phyloP scores from a whole-genome alignment of 2,329 filamentous ascomycete species.

The Botrytis deweyae region DNA sequence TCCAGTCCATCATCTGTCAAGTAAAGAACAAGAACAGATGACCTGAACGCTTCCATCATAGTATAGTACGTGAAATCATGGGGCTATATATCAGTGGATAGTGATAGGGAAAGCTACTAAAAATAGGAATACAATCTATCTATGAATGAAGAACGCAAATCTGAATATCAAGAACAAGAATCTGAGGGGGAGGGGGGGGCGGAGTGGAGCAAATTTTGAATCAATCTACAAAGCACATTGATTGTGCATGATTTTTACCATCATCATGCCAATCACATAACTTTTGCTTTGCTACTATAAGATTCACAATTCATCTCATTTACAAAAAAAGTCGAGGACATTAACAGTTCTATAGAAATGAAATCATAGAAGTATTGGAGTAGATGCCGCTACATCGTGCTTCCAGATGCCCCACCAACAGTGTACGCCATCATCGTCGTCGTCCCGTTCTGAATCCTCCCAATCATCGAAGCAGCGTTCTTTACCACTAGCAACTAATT shows the following conservation, averaged over 20 bases:
- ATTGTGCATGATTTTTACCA: conserved; percentile 1
- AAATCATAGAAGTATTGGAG: neutral
- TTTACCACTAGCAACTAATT: neutral
- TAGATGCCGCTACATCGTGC: neutral
- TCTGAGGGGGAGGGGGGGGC: neutral
- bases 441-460: conserved; percentile 14
- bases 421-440: conserved; percentile 8
- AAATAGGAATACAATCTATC: neutral
- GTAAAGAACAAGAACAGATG: neutral
- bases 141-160: neutral
- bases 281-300: neutral
- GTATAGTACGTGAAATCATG: neutral
- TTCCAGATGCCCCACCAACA: conserved; percentile 26
- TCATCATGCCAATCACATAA: conserved; percentile 1
- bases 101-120: neutral
- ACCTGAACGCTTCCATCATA: neutral
- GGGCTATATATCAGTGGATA: no score
- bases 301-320: neutral
- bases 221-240: conserved; percentile 1
- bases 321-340: neutral
- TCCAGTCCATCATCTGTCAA: neutral
- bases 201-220: neutral
- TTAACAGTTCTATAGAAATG: neutral
- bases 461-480: conserved; percentile 21
- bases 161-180: neutral